These are phyloP conservation scores for Cubamyces lactineus DNA, from an alignment of 768 basidiomycete species.

Conservation along the genomic window DNA sequence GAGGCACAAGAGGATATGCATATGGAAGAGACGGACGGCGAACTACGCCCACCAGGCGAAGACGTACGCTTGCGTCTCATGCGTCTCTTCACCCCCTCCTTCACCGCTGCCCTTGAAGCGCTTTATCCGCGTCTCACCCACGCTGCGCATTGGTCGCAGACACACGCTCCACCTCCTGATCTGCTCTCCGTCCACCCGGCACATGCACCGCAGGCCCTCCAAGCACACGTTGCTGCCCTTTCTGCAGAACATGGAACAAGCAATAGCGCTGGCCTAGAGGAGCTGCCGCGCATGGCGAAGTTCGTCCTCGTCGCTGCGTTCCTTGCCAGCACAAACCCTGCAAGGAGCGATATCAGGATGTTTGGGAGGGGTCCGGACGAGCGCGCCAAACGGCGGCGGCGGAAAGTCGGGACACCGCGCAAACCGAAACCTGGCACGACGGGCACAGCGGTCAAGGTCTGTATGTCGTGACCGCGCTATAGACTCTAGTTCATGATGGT, in stretches of 20 bases:
- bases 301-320: constrained; percentile 79
- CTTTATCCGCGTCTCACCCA: constrained; percentile 72
- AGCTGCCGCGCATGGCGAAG: constrained; percentile 69
- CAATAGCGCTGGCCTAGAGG: constrained; percentile 31
- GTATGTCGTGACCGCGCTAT: not conserved
- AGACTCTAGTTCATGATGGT: not conserved
- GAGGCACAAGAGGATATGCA: constrained; percentile 24
- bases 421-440: constrained; percentile 29
- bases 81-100: constrained; percentile 62
- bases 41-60: constrained; percentile 47
- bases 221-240: constrained; percentile 10
- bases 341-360: constrained; percentile 79
- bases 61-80: constrained; percentile 69
- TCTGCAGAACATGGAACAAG: constrained; percentile 1
- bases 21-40: constrained; percentile 29
- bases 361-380: constrained; percentile 78
- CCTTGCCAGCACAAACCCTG: constrained; percentile 83
- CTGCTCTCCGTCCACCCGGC: constrained; percentile 38
- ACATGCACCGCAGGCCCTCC: constrained; percentile 28
- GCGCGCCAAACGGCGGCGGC: constrained; percentile 55
- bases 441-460: constrained; percentile 34
- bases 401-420: constrained; percentile 38
- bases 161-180: constrained; percentile 50
- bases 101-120: constrained; percentile 63
- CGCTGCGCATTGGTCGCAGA: constrained; percentile 62